Percentiles rank a stretch among this genome's conserved stretches.
Evolutionary conservation across 371 early-diverging fungal species (phyloP).

Genomic region (Actinomortierella ambigua): DNA sequence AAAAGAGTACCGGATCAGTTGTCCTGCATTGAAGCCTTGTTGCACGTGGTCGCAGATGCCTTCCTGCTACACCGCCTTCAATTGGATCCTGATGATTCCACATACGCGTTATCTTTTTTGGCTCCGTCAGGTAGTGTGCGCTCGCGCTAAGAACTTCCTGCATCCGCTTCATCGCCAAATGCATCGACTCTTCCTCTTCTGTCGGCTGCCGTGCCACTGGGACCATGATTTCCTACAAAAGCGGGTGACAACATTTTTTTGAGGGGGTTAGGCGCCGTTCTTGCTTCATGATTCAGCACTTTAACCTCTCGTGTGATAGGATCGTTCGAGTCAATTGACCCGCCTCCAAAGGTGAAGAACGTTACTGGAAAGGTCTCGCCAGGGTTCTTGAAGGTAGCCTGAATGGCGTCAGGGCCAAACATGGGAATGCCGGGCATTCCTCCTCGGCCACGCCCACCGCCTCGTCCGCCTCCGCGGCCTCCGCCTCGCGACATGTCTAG

Average conservation of each 20-base stretch:
- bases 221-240: slow-evolving; percentile 26
- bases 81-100: too few species aligned
- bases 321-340: too few species aligned
- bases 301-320: too few species aligned
- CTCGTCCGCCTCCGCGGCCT: slow-evolving; percentile 36
- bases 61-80: too few species aligned
- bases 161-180: slow-evolving; percentile 23
- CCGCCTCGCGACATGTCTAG: slow-evolving; percentile 34
- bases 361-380: slow-evolving; percentile 41
- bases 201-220: slow-evolving; percentile 31
- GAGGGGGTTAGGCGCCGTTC: too few species aligned
- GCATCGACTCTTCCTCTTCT: slow-evolving; percentile 28
- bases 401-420: slow-evolving; percentile 43
- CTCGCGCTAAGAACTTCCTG: slow-evolving; percentile 22
- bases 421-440: slow-evolving; percentile 30
- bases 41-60: too few species aligned
- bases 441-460: slow-evolving; percentile 32
- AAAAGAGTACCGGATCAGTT: too few species aligned
- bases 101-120: slow-evolving; percentile 16
- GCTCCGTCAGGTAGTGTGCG: slow-evolving; percentile 38
- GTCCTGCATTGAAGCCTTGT: too few species aligned
- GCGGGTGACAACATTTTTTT: too few species aligned
- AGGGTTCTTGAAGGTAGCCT: slow-evolving; percentile 42
- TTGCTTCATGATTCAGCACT: too few species aligned
- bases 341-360: not conserved